These are phyloP conservation scores for Geum urbanum DNA, from an alignment of 306 rosid genomes.

Conservation along the genomic window DNA sequence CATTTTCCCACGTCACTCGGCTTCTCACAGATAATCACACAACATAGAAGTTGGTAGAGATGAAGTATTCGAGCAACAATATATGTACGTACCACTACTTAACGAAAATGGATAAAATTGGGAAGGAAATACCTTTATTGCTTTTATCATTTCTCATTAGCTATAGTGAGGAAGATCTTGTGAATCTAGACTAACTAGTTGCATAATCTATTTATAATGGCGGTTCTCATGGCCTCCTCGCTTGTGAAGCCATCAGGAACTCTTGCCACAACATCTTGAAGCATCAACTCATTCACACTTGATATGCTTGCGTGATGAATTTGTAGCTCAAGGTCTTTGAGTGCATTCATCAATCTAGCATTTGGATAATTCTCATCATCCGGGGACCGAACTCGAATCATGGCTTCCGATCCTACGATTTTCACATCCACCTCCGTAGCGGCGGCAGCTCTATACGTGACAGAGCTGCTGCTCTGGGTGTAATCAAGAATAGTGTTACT, in stretches of 20 bases:
- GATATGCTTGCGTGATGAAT: slow-evolving; percentile 52
- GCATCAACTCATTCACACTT: slow-evolving; percentile 48
- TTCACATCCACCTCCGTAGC: slow-evolving; percentile 41
- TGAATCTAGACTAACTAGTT: neutral
- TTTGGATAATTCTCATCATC: slow-evolving; percentile 46
- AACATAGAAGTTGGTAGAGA: too few species aligned
- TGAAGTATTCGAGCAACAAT: too few species aligned
- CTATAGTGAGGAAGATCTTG: neutral
- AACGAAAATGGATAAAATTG: too few species aligned
- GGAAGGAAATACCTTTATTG: neutral
- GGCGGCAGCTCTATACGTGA: neutral
- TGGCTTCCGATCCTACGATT: slow-evolving; percentile 48
- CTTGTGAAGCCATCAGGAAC: slow-evolving; percentile 34
- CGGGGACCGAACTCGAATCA: slow-evolving; percentile 48
- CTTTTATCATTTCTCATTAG: neutral
- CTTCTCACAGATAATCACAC: too few species aligned
- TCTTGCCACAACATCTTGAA: slow-evolving; percentile 59
- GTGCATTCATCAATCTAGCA: slow-evolving; percentile 50
- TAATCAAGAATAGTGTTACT: neutral
- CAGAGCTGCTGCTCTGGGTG: neutral
- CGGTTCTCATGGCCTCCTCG: slow-evolving; percentile 36
- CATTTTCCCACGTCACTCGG: too few species aligned
- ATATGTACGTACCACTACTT: too few species aligned
- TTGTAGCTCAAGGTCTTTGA: slow-evolving; percentile 44
- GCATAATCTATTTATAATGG: slow-evolving; percentile 29